Base-by-base conservation (phyloP, 208 protist species). In the Kentomonas sorsogonicus region DNA sequence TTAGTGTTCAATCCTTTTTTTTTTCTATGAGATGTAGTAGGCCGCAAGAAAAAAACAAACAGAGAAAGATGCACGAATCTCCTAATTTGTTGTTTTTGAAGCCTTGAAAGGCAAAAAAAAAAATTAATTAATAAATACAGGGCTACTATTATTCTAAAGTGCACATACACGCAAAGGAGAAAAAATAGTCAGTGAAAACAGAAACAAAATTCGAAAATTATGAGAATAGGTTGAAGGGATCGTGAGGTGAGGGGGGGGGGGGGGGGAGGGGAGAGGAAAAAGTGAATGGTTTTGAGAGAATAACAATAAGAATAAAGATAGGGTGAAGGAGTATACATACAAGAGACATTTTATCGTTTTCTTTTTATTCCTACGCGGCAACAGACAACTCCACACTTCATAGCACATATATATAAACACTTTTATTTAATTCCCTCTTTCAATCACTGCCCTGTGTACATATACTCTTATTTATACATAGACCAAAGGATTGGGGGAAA, bases 21-120 rank as follows among this genome's bases (percentile, higher is more conserved):
- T 18, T 15, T 39, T 27, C 39, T 11, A n/a, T 43, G 44, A 53
- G 3, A 53, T 40, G 20, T 15, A 22, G 36, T 44, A 15, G 13
- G n/a, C n/a, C n/a, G n/a, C n/a, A 46, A 46, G 9, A 66, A 57
- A 69, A 63, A 69, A 25, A 69, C 15, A 51, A 60, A 60, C 33
- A 60, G 2, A 52, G 10, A 38, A 23, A 16, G 16, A 29, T 52
- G 41, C 15, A 54, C 31, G 58, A 45, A 46, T 11, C 26, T 20
- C n/a, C 25, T 6, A 16, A 47, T 23, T 39, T 27, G 26, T 30
- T 38, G 33, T 18, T 48, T 6, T 48, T 48, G 22, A 6, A 48
- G 6, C 11, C 16, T 26, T 48, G 7, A 29, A 59, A 59, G 29
- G 20, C 11, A 46, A 59, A 3, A 59, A 50, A 16, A 46, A 50